Percentiles rank a stretch among this genome's conserved stretches.
Evolutionary conservation across 2,329 filamentous ascomycete species (phyloP).

Genomic region (Aspergillus puulaauensis): DNA sequence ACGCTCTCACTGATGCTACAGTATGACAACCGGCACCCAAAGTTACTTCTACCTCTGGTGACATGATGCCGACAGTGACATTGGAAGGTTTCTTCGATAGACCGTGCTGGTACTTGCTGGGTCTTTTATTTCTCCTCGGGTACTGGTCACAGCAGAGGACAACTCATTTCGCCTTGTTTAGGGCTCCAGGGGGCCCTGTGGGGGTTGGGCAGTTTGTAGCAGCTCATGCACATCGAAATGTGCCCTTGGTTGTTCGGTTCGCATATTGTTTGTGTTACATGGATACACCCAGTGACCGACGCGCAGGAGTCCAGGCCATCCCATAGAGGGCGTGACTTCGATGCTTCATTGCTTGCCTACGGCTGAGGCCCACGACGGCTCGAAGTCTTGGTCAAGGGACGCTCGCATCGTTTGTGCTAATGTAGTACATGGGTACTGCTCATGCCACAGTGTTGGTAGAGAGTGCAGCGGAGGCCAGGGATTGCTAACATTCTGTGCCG

Average conservation of each 20-base stretch:
- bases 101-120: background rate
- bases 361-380: background rate
- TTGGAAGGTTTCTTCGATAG: background rate
- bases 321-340: background rate
- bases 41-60: conserved; percentile 1
- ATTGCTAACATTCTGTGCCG: too few species aligned
- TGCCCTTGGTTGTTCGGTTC: background rate
- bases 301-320: too few species aligned
- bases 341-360: background rate
- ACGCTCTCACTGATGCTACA: conserved; percentile 5
- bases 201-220: background rate
- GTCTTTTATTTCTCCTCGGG: background rate
- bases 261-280: background rate
- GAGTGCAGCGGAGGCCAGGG: too few species aligned
- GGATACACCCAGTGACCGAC: too few species aligned
- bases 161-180: background rate
- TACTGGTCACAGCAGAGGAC: background rate
- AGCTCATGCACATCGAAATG: background rate
- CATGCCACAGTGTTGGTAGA: too few species aligned
- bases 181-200: too few species aligned
- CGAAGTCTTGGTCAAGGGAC: background rate
- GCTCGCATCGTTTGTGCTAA: background rate
- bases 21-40: background rate
- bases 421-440: too few species aligned
- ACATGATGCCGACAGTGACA: conserved; percentile 2